Base-by-base conservation (phyloP, 257 asterid genomes). In the Primulina tabacum region DNA sequence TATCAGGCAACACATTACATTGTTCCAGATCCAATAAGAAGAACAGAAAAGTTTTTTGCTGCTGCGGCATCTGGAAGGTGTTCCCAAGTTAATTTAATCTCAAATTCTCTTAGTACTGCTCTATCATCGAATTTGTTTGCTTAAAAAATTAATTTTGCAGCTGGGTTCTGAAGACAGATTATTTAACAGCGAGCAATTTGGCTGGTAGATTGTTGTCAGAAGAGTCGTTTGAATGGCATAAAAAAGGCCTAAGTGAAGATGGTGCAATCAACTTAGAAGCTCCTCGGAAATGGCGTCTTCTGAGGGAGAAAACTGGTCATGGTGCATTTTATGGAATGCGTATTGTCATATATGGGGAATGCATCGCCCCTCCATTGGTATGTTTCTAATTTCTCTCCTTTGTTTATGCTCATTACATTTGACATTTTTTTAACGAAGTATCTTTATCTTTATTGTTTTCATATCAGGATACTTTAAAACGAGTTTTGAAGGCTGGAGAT, bases 1-100 rank as follows among this genome's bases (percentile, higher is more conserved):
- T 93, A 90, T 84, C 95, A 93, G 73, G 99, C 97, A 72, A 94
- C 99, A 58, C 96, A 94, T 78, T 85, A 88, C 72, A 77, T 94
- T 74, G 89, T 86, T 71, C 97, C 99, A 0, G 97, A 88, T 71
- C 97, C 97, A 12, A 43, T 91, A 14, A 80, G 86, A 74, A 80
- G 99, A 85, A 94, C 99, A 0, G 99, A 94, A 73, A 94, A 94
- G 75, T 81, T 94, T 62, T 94, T 94, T 32, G 99, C 97, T 30
- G 97, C 97, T 73, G 97, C 93, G 18, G 96, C 99, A 47, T 89
- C 99, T 53, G 99, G 99, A 85, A 86, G 97, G 99, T 90, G 81
- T 70, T 55, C 68, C 26, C 64, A 60, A 37, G 60, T 64, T 58
- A 53, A 1, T 8, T 53, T 7, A 28, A n/a, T 37, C 40, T 43